phyloP scores from a whole-genome alignment of 2,329 filamentous ascomycete genomes.

The Cytospora leucostoma region DNA sequence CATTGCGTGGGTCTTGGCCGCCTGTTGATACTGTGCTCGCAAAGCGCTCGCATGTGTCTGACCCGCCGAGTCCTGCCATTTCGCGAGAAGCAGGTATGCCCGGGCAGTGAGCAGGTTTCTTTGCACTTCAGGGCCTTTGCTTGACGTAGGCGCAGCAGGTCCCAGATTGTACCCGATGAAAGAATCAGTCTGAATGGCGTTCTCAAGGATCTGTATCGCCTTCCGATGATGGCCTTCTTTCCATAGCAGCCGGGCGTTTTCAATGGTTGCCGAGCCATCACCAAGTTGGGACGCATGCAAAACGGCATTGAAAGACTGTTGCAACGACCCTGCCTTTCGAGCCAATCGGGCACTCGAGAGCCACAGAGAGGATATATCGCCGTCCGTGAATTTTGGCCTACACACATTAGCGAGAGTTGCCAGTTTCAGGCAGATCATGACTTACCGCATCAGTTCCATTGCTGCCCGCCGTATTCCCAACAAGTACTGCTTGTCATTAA shows the following conservation, averaged over 20 bases:
- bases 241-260: slow-evolving; percentile 92
- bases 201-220: slow-evolving; percentile 87
- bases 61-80: slow-evolving; percentile 95
- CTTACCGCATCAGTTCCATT: slow-evolving; percentile 76
- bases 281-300: slow-evolving; percentile 83
- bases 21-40: slow-evolving; percentile 79
- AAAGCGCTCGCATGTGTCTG: slow-evolving; percentile 84
- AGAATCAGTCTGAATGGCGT: slow-evolving; percentile 80
- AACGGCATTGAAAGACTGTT: slow-evolving; percentile 91
- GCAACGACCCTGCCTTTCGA: slow-evolving; percentile 78
- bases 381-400: slow-evolving; percentile 63
- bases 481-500: slow-evolving; percentile 91
- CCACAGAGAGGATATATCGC: slow-evolving; percentile 83
- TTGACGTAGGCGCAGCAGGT: slow-evolving; percentile 40
- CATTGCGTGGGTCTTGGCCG: slow-evolving; percentile 66
- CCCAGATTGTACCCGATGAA: slow-evolving; percentile 52
- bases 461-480: slow-evolving; percentile 82
- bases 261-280: slow-evolving; percentile 86
- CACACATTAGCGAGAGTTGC: slow-evolving; percentile 35
- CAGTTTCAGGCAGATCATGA: slow-evolving; percentile 29
- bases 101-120: slow-evolving; percentile 68
- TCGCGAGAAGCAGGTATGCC: slow-evolving; percentile 86
- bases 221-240: slow-evolving; percentile 91
- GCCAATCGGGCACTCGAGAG: slow-evolving; percentile 81
- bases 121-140: slow-evolving; percentile 47